These are phyloP conservation scores for Arthrocladium fulminans DNA, from an alignment of 2,329 filamentous ascomycete species.

Conservation along the genomic window DNA sequence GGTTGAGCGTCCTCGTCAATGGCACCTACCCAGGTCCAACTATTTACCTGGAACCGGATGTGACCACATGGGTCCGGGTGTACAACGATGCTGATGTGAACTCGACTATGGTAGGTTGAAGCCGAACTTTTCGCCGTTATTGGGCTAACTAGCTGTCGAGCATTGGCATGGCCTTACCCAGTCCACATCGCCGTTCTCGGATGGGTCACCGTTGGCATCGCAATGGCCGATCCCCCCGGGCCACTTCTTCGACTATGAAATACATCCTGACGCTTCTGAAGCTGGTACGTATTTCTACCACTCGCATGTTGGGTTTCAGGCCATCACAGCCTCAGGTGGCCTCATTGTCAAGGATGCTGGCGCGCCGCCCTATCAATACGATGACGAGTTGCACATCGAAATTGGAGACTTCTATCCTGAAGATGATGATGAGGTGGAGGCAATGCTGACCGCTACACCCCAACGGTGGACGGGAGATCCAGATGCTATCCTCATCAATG, in stretches of 20 bases:
- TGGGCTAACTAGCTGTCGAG: constrained; percentile 28
- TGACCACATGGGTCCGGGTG: constrained; percentile 48
- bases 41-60: constrained; percentile 39
- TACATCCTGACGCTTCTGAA: constrained; percentile 44
- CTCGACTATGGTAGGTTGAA: constrained; percentile 45
- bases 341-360: constrained; percentile 49
- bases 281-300: constrained; percentile 62
- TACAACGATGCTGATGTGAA: constrained; percentile 48
- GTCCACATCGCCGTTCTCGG: constrained; percentile 53
- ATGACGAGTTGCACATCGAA: constrained; percentile 51
- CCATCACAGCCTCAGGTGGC: constrained; percentile 48
- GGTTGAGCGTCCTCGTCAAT: constrained; percentile 45
- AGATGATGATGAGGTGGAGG: constrained; percentile 44
- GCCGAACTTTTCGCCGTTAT: neutral
- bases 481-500: constrained; percentile 50
- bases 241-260: constrained; percentile 60
- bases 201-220: constrained; percentile 51
- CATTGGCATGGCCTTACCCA: constrained; percentile 61
- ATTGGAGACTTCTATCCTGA: constrained; percentile 51
- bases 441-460: constrained; percentile 40
- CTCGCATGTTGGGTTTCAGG: constrained; percentile 57
- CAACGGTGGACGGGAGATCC: constrained; percentile 54
- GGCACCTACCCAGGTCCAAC: constrained; percentile 45
- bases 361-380: constrained; percentile 48
- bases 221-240: constrained; percentile 58